phyloP scores from a whole-genome alignment of 2,329 filamentous ascomycete genomes.

The Diaporthe helianthi region DNA sequence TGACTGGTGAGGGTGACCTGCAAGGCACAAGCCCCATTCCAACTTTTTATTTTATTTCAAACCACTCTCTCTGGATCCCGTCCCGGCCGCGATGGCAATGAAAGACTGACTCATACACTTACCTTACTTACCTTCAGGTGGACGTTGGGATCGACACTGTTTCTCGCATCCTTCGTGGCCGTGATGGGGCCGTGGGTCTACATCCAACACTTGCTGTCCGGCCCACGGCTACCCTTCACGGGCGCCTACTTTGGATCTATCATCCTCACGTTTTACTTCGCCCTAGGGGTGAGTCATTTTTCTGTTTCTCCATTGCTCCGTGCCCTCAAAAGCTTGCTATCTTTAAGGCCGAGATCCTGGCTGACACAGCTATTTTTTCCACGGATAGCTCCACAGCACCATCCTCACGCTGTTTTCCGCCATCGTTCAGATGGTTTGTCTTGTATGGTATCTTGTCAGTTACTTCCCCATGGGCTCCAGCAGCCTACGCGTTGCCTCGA shows the following conservation, averaged over 20 bases:
- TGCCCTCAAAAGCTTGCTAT: slow-evolving; percentile 2
- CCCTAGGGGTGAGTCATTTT: slow-evolving; percentile 77
- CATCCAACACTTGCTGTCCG: slow-evolving; percentile 81
- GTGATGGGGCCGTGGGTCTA: slow-evolving; percentile 92
- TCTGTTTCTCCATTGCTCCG: not conserved
- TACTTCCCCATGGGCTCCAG: slow-evolving; percentile 98
- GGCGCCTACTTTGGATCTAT: slow-evolving; percentile 96
- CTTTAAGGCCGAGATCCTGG: not conserved
- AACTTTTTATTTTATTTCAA: slow-evolving; percentile 9
- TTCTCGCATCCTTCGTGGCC: slow-evolving; percentile 90
- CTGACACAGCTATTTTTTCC: slow-evolving; percentile 37
- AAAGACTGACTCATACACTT: slow-evolving; percentile 29
- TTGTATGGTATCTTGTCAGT: slow-evolving; percentile 93
- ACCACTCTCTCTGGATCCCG: not conserved
- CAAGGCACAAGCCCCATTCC: slow-evolving; percentile 34
- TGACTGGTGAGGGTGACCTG: slow-evolving; percentile 40
- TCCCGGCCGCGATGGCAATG: not conserved
- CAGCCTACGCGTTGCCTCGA: slow-evolving; percentile 84
- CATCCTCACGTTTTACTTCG: slow-evolving; percentile 86
- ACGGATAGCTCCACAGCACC: slow-evolving; percentile 76
- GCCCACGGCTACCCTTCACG: slow-evolving; percentile 87
- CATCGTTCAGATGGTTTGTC: slow-evolving; percentile 80
- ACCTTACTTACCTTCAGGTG: slow-evolving; percentile 66
- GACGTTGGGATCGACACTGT: slow-evolving; percentile 90
- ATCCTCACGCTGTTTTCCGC: slow-evolving; percentile 85